Conservation (phyloP, 2,329 filamentous ascomycete species). For the Diaporthe sp. region DNA sequence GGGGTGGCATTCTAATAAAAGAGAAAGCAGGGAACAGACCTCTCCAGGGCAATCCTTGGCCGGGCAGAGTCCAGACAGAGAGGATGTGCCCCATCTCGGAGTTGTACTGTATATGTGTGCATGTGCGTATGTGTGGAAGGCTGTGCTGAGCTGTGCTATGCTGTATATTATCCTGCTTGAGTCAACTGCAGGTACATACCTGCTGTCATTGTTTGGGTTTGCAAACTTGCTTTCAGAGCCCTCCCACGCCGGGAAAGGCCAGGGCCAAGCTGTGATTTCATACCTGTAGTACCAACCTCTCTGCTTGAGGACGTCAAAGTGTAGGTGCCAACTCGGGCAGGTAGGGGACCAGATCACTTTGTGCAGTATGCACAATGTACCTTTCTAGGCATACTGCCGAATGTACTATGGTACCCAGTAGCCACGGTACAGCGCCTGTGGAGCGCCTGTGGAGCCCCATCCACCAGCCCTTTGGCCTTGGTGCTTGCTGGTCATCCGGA, state of each 20-base stretch:
- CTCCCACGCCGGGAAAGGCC: background rate
- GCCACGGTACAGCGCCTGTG: constrained; percentile 16
- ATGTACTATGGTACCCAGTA: background rate
- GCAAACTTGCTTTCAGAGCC: background rate
- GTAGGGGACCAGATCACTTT: background rate
- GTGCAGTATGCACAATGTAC: constrained; percentile 5
- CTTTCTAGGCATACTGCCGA: background rate
- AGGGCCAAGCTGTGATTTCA: constrained; percentile 10
- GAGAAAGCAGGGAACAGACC: constrained; percentile 31
- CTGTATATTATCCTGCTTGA: background rate
- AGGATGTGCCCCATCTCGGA: constrained; percentile 3
- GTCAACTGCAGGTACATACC: constrained; percentile 5
- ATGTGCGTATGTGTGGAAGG: background rate
- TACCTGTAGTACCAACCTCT: too few species aligned
- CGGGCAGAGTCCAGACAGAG: constrained; percentile 26
- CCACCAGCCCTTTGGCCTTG: constrained; percentile 20
- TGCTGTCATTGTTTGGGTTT: background rate
- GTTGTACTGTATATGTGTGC: background rate
- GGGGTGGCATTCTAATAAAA: constrained; percentile 35
- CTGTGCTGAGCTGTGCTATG: constrained; percentile 15
- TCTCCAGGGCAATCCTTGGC: constrained; percentile 18
- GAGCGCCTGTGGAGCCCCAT: constrained; percentile 1
- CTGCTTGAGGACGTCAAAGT: background rate
- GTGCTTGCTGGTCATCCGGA: constrained; percentile 16
- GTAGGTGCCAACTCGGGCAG: background rate